These are phyloP conservation scores for Xylaria venustula DNA, from an alignment of 495 filamentous ascomycete species.

Conservation along the genomic window DNA sequence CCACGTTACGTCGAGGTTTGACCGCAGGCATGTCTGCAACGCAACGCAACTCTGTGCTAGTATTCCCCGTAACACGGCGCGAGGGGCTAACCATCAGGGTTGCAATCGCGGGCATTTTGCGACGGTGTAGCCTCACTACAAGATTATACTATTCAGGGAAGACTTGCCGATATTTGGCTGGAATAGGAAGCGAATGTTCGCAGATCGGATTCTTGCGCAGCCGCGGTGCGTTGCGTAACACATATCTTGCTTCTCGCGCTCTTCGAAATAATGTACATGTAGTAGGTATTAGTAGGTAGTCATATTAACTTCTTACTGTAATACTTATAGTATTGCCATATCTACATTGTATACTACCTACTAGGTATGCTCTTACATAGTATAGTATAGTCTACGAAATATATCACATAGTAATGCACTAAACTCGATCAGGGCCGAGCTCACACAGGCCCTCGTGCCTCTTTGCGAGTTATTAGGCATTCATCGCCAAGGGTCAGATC, in stretches of 20 bases:
- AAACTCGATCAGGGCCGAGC: conserved; percentile 26
- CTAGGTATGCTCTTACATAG: too few relatives aligned
- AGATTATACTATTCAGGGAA: conserved; percentile 28
- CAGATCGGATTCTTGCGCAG: conserved; percentile 29
- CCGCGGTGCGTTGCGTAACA: conserved; percentile 31
- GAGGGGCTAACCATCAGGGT: neutral
- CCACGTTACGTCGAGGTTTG: conserved; percentile 13
- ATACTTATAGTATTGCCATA: too few relatives aligned
- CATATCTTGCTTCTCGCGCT: conserved; percentile 20
- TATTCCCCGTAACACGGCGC: conserved; percentile 6
- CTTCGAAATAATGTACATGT: neutral
- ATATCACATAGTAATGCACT: conserved; percentile 25
- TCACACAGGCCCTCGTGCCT: conserved; percentile 28
- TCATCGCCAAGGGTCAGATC: conserved; percentile 32
- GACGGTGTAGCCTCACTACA: conserved; percentile 20
- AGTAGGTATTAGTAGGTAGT: too few relatives aligned
- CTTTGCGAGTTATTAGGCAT: conserved; percentile 22
- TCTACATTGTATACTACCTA: too few relatives aligned
- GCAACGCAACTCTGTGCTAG: conserved; percentile 7
- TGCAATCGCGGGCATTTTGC: conserved; percentile 15
- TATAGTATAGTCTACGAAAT: too few relatives aligned
- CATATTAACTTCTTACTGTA: too few relatives aligned
- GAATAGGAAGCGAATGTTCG: conserved; percentile 22
- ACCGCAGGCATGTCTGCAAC: conserved; percentile 7
- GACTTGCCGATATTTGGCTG: conserved; percentile 26